Conservation (phyloP, 768 basidiomycete genomes). For the Calocera viscosa region DNA sequence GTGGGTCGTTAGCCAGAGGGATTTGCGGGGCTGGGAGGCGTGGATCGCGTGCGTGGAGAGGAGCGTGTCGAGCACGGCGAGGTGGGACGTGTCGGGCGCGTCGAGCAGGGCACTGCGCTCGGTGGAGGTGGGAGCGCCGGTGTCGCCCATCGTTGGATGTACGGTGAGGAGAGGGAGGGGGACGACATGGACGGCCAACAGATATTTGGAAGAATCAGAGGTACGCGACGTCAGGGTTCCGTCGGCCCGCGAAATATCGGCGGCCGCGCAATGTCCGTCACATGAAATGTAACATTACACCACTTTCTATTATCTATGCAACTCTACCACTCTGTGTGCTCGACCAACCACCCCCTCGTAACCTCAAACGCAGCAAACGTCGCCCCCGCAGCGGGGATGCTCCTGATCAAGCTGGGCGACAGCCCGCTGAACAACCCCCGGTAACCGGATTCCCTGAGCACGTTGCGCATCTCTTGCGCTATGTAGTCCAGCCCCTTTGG, state of each 20-base stretch:
- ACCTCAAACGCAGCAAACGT: conserved; percentile 86
- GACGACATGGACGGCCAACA: too few species aligned
- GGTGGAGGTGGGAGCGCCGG: too few species aligned
- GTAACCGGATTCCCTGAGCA: conserved; percentile 62
- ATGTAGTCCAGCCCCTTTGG: conserved; percentile 66
- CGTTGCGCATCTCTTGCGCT: conserved; percentile 46
- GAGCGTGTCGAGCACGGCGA: background rate
- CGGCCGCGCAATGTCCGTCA: too few species aligned
- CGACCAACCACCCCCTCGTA: conserved; percentile 36
- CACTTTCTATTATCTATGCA: background rate
- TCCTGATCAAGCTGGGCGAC: conserved; percentile 28
- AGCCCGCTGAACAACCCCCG: conserved; percentile 32
- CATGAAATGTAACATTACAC: background rate
- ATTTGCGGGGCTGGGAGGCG: background rate
- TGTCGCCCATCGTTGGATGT: too few species aligned
- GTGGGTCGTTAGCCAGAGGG: background rate
- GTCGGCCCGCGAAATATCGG: too few species aligned
- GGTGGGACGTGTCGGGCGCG: background rate
- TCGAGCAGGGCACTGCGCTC: background rate
- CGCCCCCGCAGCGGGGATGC: conserved; percentile 81
- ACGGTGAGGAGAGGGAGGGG: too few species aligned
- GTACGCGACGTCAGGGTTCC: too few species aligned
- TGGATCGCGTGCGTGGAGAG: background rate
- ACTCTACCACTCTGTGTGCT: background rate
- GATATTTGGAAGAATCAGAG: too few species aligned